phyloP scores from a whole-genome alignment of 2,329 filamentous ascomycete species.

The Parastagonospora avenae region DNA sequence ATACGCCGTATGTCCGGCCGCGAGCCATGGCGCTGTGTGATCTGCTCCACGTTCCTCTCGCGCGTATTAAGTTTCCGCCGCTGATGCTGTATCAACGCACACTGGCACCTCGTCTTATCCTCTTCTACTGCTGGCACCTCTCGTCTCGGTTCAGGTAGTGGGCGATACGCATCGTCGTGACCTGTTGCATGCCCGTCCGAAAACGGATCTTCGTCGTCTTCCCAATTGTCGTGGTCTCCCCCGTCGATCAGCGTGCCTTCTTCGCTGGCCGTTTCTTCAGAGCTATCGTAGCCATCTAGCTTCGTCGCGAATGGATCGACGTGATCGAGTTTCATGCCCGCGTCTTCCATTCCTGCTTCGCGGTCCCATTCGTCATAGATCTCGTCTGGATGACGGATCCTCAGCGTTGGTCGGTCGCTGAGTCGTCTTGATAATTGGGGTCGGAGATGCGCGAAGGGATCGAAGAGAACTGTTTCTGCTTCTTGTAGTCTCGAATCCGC shows the following conservation, averaged over 20 bases:
- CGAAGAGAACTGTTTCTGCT: slow-evolving; percentile 6
- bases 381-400: slow-evolving; percentile 30
- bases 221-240: neutral
- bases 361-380: slow-evolving; percentile 25
- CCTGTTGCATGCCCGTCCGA: neutral
- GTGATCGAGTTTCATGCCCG: slow-evolving; percentile 8
- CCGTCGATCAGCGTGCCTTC: slow-evolving; percentile 26
- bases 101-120: slow-evolving; percentile 15
- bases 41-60: neutral
- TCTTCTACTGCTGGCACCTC: too few relatives aligned
- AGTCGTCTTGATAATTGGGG: slow-evolving; percentile 1
- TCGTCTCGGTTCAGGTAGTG: neutral
- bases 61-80: slow-evolving; percentile 5
- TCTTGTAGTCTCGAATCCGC: slow-evolving; percentile 5
- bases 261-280: slow-evolving; percentile 8
- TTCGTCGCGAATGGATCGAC: slow-evolving; percentile 9
- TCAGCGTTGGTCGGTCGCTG: slow-evolving; percentile 8
- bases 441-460: slow-evolving; percentile 34
- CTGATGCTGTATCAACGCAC: slow-evolving; percentile 21
- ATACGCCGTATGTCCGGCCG: slow-evolving; percentile 20
- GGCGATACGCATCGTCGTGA: slow-evolving; percentile 6
- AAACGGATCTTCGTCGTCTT: slow-evolving; percentile 4
- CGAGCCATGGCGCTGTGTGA: slow-evolving; percentile 14
- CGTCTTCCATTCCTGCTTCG: slow-evolving; percentile 13
- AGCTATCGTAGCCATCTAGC: slow-evolving; percentile 5